These are phyloP conservation scores for Blastocystis sp. DNA, from an alignment of 352 stramenopile species.

Conservation along the genomic window DNA sequence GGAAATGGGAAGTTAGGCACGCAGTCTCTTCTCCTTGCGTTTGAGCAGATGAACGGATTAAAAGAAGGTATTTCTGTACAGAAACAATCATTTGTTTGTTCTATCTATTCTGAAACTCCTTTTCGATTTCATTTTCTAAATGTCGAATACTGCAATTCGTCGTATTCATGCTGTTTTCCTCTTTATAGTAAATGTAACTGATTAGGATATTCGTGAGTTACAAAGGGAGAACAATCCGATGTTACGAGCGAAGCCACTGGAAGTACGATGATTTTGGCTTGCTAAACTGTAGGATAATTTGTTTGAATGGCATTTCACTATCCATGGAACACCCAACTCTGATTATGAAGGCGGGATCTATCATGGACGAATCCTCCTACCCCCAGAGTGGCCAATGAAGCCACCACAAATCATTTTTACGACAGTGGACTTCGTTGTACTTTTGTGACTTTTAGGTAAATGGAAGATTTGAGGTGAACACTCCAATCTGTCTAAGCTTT, in stretches of 20 bases:
- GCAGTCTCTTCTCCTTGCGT: conserved; percentile 75
- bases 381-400: conserved; percentile 63
- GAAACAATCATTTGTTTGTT: not conserved
- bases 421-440: not conserved
- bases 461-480: conserved; percentile 60
- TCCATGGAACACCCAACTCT: conserved; percentile 62
- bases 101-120: not conserved
- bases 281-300: conserved; percentile 63
- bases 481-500: conserved; percentile 53
- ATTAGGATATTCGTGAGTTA: conserved; percentile 51
- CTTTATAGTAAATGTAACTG: not conserved
- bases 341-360: conserved; percentile 65
- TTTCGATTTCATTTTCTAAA: not conserved
- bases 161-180: conserved; percentile 9
- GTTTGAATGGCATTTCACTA: conserved; percentile 67
- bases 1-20: conserved; percentile 73
- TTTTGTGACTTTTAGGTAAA: not conserved
- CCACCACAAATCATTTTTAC: conserved; percentile 58
- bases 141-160: conserved; percentile 26
- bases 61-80: conserved; percentile 57
- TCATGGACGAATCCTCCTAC: conserved; percentile 64
- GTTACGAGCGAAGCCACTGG: not conserved
- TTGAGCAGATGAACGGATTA: conserved; percentile 77
- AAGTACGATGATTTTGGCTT: not conserved
- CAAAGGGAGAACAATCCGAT: conserved; percentile 46